These are phyloP conservation scores for Candida argentea DNA, from an alignment of 805 yeast species.

Conservation along the genomic window DNA sequence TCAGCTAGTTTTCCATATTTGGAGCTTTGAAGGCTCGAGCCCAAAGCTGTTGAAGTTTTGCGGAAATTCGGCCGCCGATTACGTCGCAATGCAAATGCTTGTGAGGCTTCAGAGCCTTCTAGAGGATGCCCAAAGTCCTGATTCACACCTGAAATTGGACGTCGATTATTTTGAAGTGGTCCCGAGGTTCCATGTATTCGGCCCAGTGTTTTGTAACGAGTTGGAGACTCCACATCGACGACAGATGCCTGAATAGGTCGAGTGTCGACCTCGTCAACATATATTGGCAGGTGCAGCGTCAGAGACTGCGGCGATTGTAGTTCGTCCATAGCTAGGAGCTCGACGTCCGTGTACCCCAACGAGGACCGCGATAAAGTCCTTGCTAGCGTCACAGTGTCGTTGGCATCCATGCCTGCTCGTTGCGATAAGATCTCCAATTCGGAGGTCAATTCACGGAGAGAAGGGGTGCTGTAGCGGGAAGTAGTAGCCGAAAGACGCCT, in stretches of 20 bases:
- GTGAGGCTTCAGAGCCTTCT: no score
- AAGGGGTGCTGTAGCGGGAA: conserved; percentile 37
- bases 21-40: conserved; percentile 15
- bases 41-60: conserved; percentile 15
- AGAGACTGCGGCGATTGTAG: conserved; percentile 4
- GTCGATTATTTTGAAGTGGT: no score
- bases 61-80: conserved; percentile 32
- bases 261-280: conserved; percentile 1
- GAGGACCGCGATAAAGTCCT: conserved; percentile 67
- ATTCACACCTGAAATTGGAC: no score
- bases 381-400: conserved; percentile 77
- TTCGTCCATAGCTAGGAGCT: conserved; percentile 18
- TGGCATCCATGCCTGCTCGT: conserved; percentile 66
- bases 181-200: no score
- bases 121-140: no score
- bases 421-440: conserved; percentile 69
- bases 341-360: conserved; percentile 46
- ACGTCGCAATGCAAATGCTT: conserved; percentile 23
- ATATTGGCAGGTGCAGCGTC: conserved; percentile 7
- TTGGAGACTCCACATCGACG: conserved; percentile 8
- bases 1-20: conserved; percentile 18
- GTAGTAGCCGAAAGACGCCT: neutral
- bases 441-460: conserved; percentile 59
- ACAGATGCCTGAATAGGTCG: conserved; percentile 5
- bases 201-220: conserved; percentile 1